A percentile compares a stretch with the other conserved stretches of the same genome.
Evolutionary conservation across 2,329 filamentous ascomycete species (phyloP).

Genomic region (Gaeumannomyces sp.): DNA sequence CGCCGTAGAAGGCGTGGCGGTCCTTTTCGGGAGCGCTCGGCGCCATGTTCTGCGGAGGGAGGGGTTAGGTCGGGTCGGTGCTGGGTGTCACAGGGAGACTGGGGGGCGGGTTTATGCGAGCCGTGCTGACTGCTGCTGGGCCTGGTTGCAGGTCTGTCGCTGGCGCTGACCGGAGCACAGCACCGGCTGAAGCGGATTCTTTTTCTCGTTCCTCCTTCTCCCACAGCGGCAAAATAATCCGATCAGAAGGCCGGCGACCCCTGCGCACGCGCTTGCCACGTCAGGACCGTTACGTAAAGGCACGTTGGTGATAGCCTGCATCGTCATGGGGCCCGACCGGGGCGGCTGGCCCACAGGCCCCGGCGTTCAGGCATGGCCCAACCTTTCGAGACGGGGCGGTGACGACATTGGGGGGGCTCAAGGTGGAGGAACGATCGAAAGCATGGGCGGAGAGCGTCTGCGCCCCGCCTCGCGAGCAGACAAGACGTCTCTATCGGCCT

Average conservation of each 20-base stretch:
- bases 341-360: background rate
- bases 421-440: background rate
- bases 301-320: background rate
- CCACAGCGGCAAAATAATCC: background rate
- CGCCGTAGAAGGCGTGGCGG: conserved; percentile 70
- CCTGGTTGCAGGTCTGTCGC: background rate
- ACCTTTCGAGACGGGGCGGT: background rate
- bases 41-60: background rate
- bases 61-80: no score
- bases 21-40: conserved; percentile 19
- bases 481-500: no score
- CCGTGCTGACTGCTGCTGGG: background rate
- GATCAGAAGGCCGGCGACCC: background rate
- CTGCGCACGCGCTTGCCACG: background rate
- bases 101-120: background rate
- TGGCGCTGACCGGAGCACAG: background rate
- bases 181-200: background rate
- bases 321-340: background rate
- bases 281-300: background rate
- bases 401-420: background rate
- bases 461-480: no score
- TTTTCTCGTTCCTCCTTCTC: background rate
- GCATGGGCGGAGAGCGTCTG: no score
- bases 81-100: background rate
- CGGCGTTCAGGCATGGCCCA: background rate